Base-by-base conservation (phyloP, 2,329 filamentous ascomycete species). In the Ceratocystis alfenasii region DNA sequence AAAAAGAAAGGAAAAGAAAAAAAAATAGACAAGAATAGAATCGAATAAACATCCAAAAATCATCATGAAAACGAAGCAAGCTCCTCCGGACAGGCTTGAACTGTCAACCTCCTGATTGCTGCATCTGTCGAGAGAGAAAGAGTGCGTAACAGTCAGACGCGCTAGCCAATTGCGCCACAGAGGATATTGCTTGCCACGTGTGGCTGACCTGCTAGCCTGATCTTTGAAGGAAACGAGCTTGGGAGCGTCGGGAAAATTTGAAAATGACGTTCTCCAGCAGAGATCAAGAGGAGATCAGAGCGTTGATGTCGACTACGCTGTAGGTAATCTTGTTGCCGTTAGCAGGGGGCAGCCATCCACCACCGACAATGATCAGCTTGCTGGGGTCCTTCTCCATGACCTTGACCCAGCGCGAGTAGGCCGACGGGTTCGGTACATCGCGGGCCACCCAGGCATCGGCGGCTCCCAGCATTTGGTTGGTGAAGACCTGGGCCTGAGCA, bases 81-180 rank as follows among this genome's bases (percentile, higher is more conserved):
- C 55, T 59, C 55, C 55, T 59, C 55, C 55, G 55, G 55, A 59
- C 55, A 59, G 55, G 55, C 55, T 59, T 59, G 55, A 59, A 59
- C 55, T 59, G 55, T 59, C 55, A 59, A 59, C 55, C 55, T 59
- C 55, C 55, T 59, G 55, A 59, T 59, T 30, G 25, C 55, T 59
- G 55, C 28, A 59, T 10, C 28, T 36, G 15, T n/a, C 36, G 6
- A 15, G 3, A 7, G 28, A 8, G 55, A 59, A 12, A 41, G 36
- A 15, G 36, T 36, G 55, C 55, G 25, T 81, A 81, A 82, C 79
- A 82, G 79, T 81, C 79, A 78, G 76, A 82, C 80, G 79, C 80
- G 79, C 80, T 81, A 82, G 78, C 80, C 80, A 81, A 79, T 72
- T 77, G 75, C 69, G 76, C 75, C 74, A 84, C 79, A 30, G 50